Conservation (phyloP, 2,329 filamentous ascomycete species). For the Colletotrichum sp. region DNA sequence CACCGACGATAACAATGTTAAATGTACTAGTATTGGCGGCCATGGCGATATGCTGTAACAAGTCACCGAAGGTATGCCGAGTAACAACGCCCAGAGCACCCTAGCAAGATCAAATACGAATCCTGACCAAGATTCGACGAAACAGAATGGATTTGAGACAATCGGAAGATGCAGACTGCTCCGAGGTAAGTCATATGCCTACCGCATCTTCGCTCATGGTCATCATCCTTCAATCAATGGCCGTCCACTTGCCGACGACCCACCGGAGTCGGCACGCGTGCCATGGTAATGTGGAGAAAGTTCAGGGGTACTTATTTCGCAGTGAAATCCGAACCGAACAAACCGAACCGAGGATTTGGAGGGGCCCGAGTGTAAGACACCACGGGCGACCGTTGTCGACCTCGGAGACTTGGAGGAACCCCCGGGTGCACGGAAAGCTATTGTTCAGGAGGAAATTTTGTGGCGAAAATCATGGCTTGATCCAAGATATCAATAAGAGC, state of each 20-base stretch:
- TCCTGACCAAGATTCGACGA: background rate
- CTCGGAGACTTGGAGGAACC: background rate
- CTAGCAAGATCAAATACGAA: background rate
- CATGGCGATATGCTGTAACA: fast-evolving
- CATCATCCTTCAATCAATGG: background rate
- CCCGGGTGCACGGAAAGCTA: background rate
- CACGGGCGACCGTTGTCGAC: background rate
- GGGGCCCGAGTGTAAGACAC: background rate
- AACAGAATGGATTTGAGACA: fast-evolving
- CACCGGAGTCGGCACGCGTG: background rate
- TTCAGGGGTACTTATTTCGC: background rate
- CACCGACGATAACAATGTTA: slow-evolving; percentile 27
- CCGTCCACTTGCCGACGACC: background rate
- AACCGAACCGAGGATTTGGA: background rate
- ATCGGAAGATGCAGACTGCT: background rate
- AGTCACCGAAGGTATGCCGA: background rate
- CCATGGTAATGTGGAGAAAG: background rate
- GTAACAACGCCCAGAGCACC: background rate
- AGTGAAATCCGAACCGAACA: slow-evolving; percentile 1
- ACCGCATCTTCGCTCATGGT: background rate
- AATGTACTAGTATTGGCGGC: background rate
- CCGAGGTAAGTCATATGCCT: too few species aligned
- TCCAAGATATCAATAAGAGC: background rate
- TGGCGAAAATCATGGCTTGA: background rate
- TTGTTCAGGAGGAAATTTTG: background rate